Evolutionary conservation across 139 green algal genomes (phyloP).

Genomic region (Coelastrella sp.): DNA sequence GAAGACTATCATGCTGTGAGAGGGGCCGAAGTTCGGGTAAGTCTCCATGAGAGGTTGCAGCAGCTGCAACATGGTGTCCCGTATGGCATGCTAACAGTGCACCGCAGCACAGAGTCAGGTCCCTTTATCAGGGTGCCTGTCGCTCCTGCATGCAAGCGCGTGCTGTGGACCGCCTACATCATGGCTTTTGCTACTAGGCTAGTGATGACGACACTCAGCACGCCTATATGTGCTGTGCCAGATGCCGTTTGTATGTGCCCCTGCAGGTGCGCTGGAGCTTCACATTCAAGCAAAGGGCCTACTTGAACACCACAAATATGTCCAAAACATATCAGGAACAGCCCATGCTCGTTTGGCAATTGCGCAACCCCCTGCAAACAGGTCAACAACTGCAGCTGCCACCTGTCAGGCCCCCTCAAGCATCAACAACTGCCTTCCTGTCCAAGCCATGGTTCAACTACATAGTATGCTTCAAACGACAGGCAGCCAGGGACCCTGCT

Average conservation of each 20-base stretch:
- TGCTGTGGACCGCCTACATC: not conserved
- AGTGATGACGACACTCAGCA: not conserved
- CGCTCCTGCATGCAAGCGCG: not conserved
- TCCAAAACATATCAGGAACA: slow-evolving; percentile 3
- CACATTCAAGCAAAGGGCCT: not conserved
- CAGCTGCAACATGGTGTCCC: not conserved
- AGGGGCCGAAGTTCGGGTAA: slow-evolving; percentile 7
- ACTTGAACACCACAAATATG: slow-evolving; percentile 19
- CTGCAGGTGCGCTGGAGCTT: slow-evolving; percentile 29
- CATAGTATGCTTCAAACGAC: not conserved
- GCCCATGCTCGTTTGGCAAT: not conserved
- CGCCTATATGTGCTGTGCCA: not conserved
- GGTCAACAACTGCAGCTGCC: not conserved
- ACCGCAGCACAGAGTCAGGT: not conserved
- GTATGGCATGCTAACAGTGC: too few relatives aligned
- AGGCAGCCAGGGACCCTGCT: not conserved
- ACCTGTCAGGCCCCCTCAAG: not conserved
- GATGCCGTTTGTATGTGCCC: not conserved
- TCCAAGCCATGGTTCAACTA: not conserved
- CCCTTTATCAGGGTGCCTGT: not conserved
- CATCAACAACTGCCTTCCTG: not conserved
- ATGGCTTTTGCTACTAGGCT: not conserved
- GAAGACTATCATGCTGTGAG: not conserved
- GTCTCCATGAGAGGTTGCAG: not conserved
- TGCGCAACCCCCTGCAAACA: not conserved